phyloP scores from a whole-genome alignment of 805 yeast species.

The Pichia manshurica region DNA sequence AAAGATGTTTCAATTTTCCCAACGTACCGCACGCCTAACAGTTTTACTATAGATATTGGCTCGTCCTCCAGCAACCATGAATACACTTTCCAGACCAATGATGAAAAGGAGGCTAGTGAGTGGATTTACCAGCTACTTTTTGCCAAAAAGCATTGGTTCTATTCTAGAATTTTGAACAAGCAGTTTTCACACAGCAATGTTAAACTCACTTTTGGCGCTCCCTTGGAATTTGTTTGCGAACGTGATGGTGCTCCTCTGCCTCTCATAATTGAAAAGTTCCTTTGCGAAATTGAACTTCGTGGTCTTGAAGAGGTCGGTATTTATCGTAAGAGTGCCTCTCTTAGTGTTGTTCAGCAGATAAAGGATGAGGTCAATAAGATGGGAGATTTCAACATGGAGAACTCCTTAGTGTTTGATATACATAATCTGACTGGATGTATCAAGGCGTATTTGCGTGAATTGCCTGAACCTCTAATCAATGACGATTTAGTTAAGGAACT shows the following conservation, averaged over 20 bases:
- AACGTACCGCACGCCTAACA: conserved; percentile 42
- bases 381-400: conserved; percentile 43
- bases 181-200: conserved; percentile 13
- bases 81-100: conserved; percentile 59
- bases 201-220: conserved; percentile 74
- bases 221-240: conserved; percentile 67
- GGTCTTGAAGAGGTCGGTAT: conserved; percentile 90
- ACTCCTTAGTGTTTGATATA: conserved; percentile 51
- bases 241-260: conserved; percentile 66
- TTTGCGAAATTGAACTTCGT: conserved; percentile 74
- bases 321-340: conserved; percentile 62
- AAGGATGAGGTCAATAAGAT: conserved; percentile 39
- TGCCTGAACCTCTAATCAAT: conserved; percentile 79
- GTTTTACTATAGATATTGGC: conserved; percentile 41
- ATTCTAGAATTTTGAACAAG: conserved; percentile 33
- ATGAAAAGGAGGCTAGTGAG: conserved; percentile 56
- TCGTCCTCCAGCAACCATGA: conserved; percentile 30
- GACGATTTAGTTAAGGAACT: conserved; percentile 59
- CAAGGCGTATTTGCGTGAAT: conserved; percentile 74
- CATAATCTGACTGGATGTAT: conserved; percentile 87
- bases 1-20: conserved; percentile 44
- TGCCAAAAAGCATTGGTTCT: conserved; percentile 52
- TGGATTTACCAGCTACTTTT: conserved; percentile 57
- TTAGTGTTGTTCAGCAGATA: conserved; percentile 40
- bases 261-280: conserved; percentile 53